Evolutionary conservation across 768 basidiomycete genomes (phyloP), one percentile per base, ranked within the genome.

Genomic region (Pisolithus orientalis): DNA sequence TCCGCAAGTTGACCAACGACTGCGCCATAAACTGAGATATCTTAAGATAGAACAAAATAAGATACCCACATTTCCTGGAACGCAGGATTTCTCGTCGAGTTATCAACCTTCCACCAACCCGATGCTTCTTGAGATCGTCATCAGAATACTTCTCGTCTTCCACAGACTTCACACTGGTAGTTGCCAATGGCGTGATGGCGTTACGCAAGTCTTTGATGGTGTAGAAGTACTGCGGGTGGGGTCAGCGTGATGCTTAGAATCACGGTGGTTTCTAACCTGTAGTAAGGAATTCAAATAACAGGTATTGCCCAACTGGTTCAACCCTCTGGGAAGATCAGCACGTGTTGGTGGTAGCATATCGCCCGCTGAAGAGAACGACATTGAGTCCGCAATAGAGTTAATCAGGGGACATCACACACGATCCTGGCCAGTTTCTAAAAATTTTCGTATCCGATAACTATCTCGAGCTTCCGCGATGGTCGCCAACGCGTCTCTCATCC

Each of bases 191-290:
- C 29, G 71, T 72, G 8, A 95, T 82, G 6, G 87, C 84, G 17
- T 85, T 83, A 31, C 94, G 80, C 27, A 96, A 79, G 34, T 94
- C 90, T 62, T 82, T 87, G 68, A 96, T 92, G n/a, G 93, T 95
- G 66, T 93, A 95, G 65, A 96, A 94, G 66, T 95, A 96, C 87
- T 95, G 64, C 40, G 61, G 52, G 32, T 10, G 45, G 45, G 21
- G 13, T 31, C 31, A 47, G 31, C 8, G n/a, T 45, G 17, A 17
- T 31, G 25, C 9, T 9, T 47, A 46, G 52, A 38, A 3, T 34
- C 16, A 31, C 42, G 45, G 39, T 28, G 27, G 24, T 34, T 31
- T 84, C 88, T 3, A 47, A 47, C 45, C 45, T 47, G 45, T 16
- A 88, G 71, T 51, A 88, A 72, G 37, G 87, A 92, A 62, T 91